Evolutionary conservation across 257 asterid genomes (phyloP), one percentile per base, ranked within the genome.

Genomic region (Euphrasia confusa): DNA sequence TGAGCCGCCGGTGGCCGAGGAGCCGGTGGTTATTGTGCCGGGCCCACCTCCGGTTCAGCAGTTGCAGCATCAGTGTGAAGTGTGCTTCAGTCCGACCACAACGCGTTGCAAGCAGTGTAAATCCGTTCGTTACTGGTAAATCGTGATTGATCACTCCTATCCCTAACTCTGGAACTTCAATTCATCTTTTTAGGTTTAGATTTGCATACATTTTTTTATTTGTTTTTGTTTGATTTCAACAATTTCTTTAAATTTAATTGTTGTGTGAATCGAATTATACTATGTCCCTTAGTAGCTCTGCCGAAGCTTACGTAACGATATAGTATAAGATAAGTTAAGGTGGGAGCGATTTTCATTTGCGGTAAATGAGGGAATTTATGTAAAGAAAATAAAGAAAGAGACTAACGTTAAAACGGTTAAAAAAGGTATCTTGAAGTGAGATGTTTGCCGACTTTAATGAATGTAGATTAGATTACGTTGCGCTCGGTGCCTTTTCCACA

Each of bases 81-180:
- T 44, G 50, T 44, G 50, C 12, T 11, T 44, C 50, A 44, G 17
- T 44, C 15, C 50, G 6, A 44, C 50, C 50, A 6, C 50, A 0
- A 44, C 50, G 2, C 80, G 93, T 57, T 89, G 97, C 65, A 76
- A 82, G 59, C 85, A 70, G 73, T 89, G 97, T 75, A 89, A 89
- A 80, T 75, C 90, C 15, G 90, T 80, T 68, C 86, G 64, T 64
- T 89, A 89, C 77, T 89, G 97, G 97, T 89, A 45, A 84, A 8
- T 33, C 87, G 10, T 45, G 60, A 33, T 55, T 56, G 56, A 59
- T 21, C 68, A 61, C 24, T 49, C 56, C 21, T 57, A 10, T 59
- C 54, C 56, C 21, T 49, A 1, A 60, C n/a, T 68, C 13, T 6
- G 26, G 2, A 5, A 17, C 40, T 49, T 60, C 0, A 5, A 49